Conservation (phyloP, 148 eudicot species). For the Camellia sinensis region DNA sequence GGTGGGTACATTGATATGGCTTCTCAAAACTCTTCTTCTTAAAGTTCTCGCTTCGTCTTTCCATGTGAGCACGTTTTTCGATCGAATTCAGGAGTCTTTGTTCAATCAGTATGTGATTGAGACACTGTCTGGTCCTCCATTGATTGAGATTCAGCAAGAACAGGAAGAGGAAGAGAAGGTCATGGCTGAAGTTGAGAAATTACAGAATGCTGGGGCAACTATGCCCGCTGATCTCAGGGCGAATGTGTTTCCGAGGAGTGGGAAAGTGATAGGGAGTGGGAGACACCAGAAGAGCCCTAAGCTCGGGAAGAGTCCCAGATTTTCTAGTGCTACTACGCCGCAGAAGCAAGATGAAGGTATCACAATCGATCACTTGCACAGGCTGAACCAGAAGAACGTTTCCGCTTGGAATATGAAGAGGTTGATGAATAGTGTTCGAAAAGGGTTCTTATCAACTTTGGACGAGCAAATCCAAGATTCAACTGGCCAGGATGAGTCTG, state of each 20-base stretch:
- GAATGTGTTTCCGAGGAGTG: constrained; percentile 39
- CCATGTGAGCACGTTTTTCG: constrained; percentile 67
- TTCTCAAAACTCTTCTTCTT: constrained; percentile 60
- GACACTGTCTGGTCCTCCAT: constrained; percentile 59
- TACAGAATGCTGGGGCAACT: constrained; percentile 58
- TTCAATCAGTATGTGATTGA: constrained; percentile 80
- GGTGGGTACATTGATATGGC: constrained; percentile 61
- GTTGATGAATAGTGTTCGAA: constrained; percentile 63
- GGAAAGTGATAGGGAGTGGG: constrained; percentile 38
- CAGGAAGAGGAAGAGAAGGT: constrained; percentile 61
- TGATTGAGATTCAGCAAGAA: constrained; percentile 39
- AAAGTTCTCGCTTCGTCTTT: constrained; percentile 62
- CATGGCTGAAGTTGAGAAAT: constrained; percentile 50
- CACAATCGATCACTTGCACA: constrained; percentile 72
- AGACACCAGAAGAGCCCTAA: constrained; percentile 44
- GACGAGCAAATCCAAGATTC: constrained; percentile 62
- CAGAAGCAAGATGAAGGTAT: constrained; percentile 47
- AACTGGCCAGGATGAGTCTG: constrained; percentile 39
- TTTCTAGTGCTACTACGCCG: constrained; percentile 30
- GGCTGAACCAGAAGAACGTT: constrained; percentile 77
- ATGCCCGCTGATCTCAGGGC: constrained; percentile 62
- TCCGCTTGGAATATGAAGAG: constrained; percentile 99
- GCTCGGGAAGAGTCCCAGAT: constrained; percentile 42
- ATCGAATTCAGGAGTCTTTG: constrained; percentile 74
- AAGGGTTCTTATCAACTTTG: constrained; percentile 62